Evolutionary conservation across 139 green algal species (phyloP).

Genomic region (Chlorella sorokiniana): DNA sequence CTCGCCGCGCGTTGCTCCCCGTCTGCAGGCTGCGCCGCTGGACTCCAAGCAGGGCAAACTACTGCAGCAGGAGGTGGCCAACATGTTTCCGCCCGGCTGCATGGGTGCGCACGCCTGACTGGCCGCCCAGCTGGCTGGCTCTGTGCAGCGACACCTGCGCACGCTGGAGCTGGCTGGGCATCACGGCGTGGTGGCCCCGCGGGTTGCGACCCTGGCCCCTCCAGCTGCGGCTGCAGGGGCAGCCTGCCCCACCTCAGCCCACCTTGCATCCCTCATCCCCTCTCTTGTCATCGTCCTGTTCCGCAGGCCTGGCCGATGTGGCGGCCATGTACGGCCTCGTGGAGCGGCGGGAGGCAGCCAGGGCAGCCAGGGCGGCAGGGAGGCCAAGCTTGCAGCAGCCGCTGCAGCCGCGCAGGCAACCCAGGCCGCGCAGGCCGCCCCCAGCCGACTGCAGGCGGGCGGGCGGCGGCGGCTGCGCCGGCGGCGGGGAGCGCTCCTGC

Average conservation of each 20-base stretch:
- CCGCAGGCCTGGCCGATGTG: conserved; percentile 1
- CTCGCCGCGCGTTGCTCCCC: neutral
- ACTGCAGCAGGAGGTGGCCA: conserved; percentile 7
- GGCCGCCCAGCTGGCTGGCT: neutral
- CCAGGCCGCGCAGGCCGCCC: no score
- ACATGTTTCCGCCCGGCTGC: conserved; percentile 18
- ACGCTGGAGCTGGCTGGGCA: neutral
- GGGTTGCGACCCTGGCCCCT: no score
- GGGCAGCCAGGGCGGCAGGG: neutral
- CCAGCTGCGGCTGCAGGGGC: no score
- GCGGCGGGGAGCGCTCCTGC: no score
- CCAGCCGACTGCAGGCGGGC: no score
- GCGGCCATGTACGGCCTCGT: neutral
- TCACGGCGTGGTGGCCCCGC: no score
- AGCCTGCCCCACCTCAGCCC: no score
- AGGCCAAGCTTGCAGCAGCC: neutral
- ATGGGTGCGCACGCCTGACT: neutral
- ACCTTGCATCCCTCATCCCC: no score
- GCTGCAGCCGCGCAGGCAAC: neutral
- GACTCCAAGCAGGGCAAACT: neutral
- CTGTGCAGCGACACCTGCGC: neutral
- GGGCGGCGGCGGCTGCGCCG: no score
- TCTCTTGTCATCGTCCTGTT: neutral
- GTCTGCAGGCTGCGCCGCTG: neutral
- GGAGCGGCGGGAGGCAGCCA: neutral